Base-by-base conservation (phyloP, 345 rosid genomes). In the Aethionema arabicum region DNA sequence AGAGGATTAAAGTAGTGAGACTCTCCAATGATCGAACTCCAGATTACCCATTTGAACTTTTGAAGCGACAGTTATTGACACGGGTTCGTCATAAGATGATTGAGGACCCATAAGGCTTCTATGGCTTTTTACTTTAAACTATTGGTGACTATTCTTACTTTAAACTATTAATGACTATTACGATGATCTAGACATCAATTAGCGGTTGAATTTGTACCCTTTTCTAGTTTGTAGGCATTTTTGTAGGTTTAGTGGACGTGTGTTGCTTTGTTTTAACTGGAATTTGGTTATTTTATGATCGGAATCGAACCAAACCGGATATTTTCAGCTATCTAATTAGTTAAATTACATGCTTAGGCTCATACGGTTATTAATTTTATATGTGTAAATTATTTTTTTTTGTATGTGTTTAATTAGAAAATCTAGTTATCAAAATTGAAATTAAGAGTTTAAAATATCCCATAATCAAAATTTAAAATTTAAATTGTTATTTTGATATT, bases 21-120 rank as follows among this genome's bases (percentile, higher is more conserved):
- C 46, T 29, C 9, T 95, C 97, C 11, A 0, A 50, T 58, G 90
- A 89, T 64, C 51, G 82, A 1, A 68, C 78, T 8, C 51, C 49
- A 41, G 86, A 65, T 39, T 75, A 73, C 46, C 82, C 79, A 46
- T 88, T 21, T 37, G 31, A 30, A 53, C 40, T 58, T 86, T 29
- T 30, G 46, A 50, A 63, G 27, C 76, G 0, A 63, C 56, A 16
- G 4, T 56, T 51, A 11, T 32, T 1, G 70, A 75, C 5, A 12
- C 38, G 13, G 47, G 36, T 14, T 65, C 77, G 44, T 66, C 60
- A 4, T 59, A 67, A 4, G 82, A 73, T 10, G 86, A 68, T 29
- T 61, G n/a, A n/a, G n/a, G n/a, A 76, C 38, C 76, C 60, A 1
- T 68, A 45, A 33, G 77, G 75, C 39, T 59, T 66, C 67, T 80